A percentile compares a stretch with the other conserved stretches of the same genome.
Conservation (phyloP, 208 protist genomes). For the Leishmania amazonensis region DNA sequence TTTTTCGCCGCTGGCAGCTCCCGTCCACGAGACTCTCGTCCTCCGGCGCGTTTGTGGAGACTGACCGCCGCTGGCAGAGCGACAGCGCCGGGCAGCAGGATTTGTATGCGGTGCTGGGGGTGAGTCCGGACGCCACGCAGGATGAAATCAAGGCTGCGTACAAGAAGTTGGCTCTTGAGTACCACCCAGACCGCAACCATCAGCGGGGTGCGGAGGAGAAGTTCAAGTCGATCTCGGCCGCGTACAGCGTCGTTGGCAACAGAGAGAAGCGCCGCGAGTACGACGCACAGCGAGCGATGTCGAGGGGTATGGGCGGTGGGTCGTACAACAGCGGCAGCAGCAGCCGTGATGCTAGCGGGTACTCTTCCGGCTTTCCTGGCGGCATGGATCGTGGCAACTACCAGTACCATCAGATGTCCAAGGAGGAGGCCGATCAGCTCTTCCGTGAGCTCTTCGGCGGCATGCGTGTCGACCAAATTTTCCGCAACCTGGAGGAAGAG, state of each 20-base stretch:
- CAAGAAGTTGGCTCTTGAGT: conserved; percentile 88
- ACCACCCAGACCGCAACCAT: conserved; percentile 91
- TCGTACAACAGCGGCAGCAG: conserved; percentile 10
- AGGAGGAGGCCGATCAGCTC: conserved; percentile 83
- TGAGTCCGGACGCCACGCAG: conserved; percentile 65
- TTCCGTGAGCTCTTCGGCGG: conserved; percentile 88
- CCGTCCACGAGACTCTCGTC: neutral
- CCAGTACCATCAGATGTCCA: conserved; percentile 84
- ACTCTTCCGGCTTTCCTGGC: conserved; percentile 23
- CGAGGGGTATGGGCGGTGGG: conserved; percentile 28
- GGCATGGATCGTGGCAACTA: conserved; percentile 16
- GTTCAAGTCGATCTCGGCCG: conserved; percentile 88
- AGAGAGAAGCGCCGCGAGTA: conserved; percentile 80
- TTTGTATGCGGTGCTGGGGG: conserved; percentile 82
- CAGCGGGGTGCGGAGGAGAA: conserved; percentile 81
- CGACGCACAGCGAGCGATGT: conserved; percentile 57
- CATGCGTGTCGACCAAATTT: conserved; percentile 88
- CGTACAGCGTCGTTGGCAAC: conserved; percentile 84
- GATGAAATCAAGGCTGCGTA: conserved; percentile 93
- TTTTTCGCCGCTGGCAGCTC: conserved; percentile 14
- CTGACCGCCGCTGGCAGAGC: conserved; percentile 13
- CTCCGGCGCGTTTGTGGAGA: neutral
- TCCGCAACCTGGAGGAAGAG: conserved; percentile 81
- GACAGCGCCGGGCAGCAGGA: conserved; percentile 33
- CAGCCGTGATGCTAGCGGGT: neutral